Evolutionary conservation across 441 rosid species (phyloP).

Genomic region (Euphorbia schlechtendalii): DNA sequence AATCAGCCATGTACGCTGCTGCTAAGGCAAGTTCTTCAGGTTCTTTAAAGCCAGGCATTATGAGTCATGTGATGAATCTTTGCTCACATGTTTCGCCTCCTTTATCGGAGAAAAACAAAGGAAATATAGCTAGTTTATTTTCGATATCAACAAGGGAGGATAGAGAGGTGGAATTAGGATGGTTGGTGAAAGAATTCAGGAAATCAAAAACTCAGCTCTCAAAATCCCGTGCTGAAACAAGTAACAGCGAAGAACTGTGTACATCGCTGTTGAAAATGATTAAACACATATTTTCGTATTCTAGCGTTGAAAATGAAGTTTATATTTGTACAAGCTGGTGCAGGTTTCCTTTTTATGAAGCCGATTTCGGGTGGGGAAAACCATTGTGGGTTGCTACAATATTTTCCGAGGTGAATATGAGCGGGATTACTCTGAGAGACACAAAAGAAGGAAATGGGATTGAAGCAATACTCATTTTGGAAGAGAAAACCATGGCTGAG

Average conservation of each 20-base stretch:
- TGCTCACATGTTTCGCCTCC: background rate
- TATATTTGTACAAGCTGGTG: constrained; percentile 22
- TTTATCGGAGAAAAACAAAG: background rate
- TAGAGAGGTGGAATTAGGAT: background rate
- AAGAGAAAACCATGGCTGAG: constrained; percentile 21
- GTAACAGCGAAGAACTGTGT: background rate
- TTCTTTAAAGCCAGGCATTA: background rate
- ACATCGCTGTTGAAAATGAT: background rate
- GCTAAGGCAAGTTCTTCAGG: background rate
- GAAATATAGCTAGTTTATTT: background rate
- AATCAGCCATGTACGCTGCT: background rate
- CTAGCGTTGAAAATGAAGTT: constrained; percentile 4
- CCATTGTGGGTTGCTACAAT: constrained; percentile 26
- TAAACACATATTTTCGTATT: background rate
- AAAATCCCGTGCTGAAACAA: no score
- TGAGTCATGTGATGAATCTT: background rate
- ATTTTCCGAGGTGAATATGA: no score
- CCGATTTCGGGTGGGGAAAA: no score
- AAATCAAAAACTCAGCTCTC: background rate
- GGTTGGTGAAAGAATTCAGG: background rate
- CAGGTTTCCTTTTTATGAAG: constrained; percentile 23
- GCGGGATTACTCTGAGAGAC: constrained; percentile 12
- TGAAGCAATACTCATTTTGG: constrained; percentile 33
- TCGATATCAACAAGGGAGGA: background rate
- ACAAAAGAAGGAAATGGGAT: constrained; percentile 31